Conservation (phyloP, 345 rosid species). For the Rubroshorea leprosula region DNA sequence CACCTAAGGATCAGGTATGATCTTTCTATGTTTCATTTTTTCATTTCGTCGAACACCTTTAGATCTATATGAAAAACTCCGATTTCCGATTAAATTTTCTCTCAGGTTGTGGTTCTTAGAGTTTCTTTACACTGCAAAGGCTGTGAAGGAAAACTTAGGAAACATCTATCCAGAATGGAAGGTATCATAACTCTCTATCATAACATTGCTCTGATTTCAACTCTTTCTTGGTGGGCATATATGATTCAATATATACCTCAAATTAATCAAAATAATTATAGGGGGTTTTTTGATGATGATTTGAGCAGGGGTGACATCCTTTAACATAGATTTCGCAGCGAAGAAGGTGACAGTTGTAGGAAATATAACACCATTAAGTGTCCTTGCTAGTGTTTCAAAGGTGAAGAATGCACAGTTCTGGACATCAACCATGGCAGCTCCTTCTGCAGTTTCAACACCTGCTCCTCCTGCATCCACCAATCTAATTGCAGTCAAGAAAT, state of each 20-base stretch:
- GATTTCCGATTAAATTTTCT: neutral
- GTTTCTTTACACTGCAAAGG: slow-evolving; percentile 94
- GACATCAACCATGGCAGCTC: slow-evolving; percentile 27
- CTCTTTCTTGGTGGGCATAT: neutral
- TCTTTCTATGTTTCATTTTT: neutral
- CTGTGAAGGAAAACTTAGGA: slow-evolving; percentile 82
- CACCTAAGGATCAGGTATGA: slow-evolving; percentile 51
- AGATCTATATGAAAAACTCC: neutral
- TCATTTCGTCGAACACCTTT: neutral
- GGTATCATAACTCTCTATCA: slow-evolving; percentile 26
- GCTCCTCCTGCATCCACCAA: slow-evolving; percentile 12
- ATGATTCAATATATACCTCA: no score
- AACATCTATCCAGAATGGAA: slow-evolving; percentile 86
- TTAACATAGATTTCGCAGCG: slow-evolving; percentile 71
- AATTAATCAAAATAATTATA: no score
- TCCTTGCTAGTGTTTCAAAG: slow-evolving; percentile 72
- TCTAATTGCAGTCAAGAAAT: slow-evolving; percentile 16
- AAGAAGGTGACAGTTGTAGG: slow-evolving; percentile 91
- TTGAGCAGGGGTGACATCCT: slow-evolving; percentile 77
- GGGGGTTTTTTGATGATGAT: neutral
- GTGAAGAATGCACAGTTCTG: slow-evolving; percentile 87
- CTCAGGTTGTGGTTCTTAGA: slow-evolving; percentile 76
- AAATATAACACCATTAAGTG: slow-evolving; percentile 68
- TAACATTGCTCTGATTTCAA: neutral
- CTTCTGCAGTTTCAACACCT: slow-evolving; percentile 16